phyloP scores from a whole-genome alignment of 2,329 filamentous ascomycete genomes.

The Kalmusia sp. region DNA sequence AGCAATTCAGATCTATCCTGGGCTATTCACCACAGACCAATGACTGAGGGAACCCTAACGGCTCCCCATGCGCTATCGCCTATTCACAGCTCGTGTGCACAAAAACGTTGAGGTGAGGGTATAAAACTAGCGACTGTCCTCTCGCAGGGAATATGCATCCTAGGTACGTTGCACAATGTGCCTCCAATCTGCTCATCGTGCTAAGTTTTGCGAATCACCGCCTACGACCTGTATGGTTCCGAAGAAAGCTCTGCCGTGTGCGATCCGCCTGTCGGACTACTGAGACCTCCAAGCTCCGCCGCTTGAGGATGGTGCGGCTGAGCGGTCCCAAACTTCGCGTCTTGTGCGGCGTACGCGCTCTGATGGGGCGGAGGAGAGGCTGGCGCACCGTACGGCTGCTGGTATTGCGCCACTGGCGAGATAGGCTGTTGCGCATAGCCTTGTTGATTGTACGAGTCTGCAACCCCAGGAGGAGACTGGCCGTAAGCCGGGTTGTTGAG shows the following conservation, averaged over 20 bases:
- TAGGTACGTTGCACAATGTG: neutral
- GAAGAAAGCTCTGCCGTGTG: conserved; percentile 1
- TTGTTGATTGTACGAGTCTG: neutral
- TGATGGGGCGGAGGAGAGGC: neutral
- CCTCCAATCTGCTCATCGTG: neutral
- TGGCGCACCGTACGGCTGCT: neutral
- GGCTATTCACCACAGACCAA: too few species aligned
- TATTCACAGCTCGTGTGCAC: too few species aligned
- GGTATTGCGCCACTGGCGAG: neutral
- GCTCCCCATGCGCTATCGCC: too few species aligned
- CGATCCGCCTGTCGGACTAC: neutral
- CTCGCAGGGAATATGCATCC: neutral
- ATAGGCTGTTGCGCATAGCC: conserved; percentile 1
- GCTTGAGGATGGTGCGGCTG: neutral
- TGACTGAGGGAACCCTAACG: too few species aligned
- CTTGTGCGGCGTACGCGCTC: conserved; percentile 1
- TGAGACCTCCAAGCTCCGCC: conserved; percentile 1
- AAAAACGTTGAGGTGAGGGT: too few species aligned
- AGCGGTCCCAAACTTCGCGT: neutral
- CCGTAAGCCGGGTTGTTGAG: neutral
- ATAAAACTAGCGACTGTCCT: too few species aligned
- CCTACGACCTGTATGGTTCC: neutral
- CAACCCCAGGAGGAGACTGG: neutral
- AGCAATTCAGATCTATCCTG: too few species aligned
- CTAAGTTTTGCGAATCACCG: too few species aligned